Evolutionary conservation across 2,329 filamentous ascomycete species (phyloP), one percentile per base, ranked within the genome.

Genomic region (Epicoccum sorghinum): DNA sequence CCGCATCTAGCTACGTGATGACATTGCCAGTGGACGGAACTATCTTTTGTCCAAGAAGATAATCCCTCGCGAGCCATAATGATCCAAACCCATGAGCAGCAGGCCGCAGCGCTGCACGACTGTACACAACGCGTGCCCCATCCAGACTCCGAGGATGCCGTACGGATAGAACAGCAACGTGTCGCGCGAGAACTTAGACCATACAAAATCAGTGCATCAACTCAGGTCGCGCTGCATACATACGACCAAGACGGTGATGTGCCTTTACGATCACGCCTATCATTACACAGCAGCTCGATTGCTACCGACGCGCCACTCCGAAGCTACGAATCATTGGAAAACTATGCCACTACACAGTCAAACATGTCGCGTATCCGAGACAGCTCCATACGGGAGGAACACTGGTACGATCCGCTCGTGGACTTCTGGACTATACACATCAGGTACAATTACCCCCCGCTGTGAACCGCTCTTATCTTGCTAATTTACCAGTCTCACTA

Each of bases 401-500:
- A 65, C n/a, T 78, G 76, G 75, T 73, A 72, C 47, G 65, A 73
- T 45, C 62, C 68, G n/a, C 42, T 78, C 14, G 62, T 64, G 25
- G 75, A 65, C 44, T 80, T 81, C 55, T 85, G 83, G 82, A 70
- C 71, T 36, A 72, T 75, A 24, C 76, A 85, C 55, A 68, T 86
- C 43, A 77, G 52, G 52, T 47, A 47, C 27, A 29, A 29, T 22
- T 9, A n/a, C 7, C 9, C 13, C 7, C 4, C 12, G 7, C 10
- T 24, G 2, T 7, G 35, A 13, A 2, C 12, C 4, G 7, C 7
- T 24, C 12, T 18, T 1, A 22, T 8, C 30, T 4, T 4, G n/a
- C 32, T 50, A 7, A 50, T 22, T 8, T 10, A 10, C 8, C 24
- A 55, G 74, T 47, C 68, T 84, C 6, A 73, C 77, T 4, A 82